Conservation (phyloP, 2,329 filamentous ascomycete genomes). For the Boeremia exigua region DNA sequence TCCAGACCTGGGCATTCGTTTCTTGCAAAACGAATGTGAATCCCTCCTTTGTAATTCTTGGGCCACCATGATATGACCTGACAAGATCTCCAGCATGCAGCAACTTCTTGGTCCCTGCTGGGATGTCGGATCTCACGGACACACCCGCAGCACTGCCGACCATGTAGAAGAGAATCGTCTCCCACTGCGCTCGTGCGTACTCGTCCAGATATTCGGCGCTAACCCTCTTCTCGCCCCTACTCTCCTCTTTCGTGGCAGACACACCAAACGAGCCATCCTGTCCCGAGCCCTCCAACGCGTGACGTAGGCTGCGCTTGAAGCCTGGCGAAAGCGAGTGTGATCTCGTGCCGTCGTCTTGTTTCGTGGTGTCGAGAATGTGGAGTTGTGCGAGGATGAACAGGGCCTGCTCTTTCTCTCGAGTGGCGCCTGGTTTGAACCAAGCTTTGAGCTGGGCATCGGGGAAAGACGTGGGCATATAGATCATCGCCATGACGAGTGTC, state of each 20-base stretch:
- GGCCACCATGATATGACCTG: conserved; percentile 60
- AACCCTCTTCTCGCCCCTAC: conserved; percentile 68
- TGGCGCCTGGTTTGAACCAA: conserved; percentile 77
- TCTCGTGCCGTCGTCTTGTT: conserved; percentile 65
- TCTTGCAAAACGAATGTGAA: conserved; percentile 96
- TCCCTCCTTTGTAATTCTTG: conserved; percentile 87
- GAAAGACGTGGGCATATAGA: conserved; percentile 86
- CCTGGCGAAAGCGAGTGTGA: conserved; percentile 79
- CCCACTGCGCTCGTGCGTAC: conserved; percentile 90
- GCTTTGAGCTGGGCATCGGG: conserved; percentile 79
- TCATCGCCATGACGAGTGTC: conserved; percentile 91
- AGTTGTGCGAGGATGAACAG: conserved; percentile 80
- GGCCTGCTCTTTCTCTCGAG: conserved; percentile 81
- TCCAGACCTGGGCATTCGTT: conserved; percentile 97
- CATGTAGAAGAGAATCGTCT: conserved; percentile 94
- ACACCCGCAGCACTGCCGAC: conserved; percentile 72
- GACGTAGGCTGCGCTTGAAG: conserved; percentile 81
- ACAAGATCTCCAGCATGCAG: conserved; percentile 83
- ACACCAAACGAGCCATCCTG: conserved; percentile 90
- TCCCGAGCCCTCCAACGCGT: conserved; percentile 87
- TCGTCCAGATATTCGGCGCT: conserved; percentile 78
- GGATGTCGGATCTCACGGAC: conserved; percentile 52
- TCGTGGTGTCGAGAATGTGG: conserved; percentile 74
- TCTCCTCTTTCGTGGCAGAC: conserved; percentile 68
- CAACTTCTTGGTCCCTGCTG: conserved; percentile 77